Evolutionary conservation across 139 green algal genomes (phyloP).

Genomic region (Diplosphaera chodatii): DNA sequence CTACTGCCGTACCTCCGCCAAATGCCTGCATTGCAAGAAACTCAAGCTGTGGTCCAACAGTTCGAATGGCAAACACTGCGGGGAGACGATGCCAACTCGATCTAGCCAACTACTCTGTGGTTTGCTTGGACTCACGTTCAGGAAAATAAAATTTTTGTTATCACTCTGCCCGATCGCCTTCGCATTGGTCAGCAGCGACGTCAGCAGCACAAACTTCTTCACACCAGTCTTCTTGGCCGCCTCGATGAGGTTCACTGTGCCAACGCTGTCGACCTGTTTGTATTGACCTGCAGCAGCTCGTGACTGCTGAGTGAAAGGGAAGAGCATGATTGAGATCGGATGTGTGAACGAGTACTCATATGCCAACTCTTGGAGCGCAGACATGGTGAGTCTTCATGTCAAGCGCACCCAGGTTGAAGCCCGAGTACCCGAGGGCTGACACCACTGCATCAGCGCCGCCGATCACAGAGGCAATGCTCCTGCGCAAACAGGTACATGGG

Average conservation of each 20-base stretch:
- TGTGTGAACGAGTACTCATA: too few species aligned
- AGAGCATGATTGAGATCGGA: too few species aligned
- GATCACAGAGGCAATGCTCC: conserved; percentile 29
- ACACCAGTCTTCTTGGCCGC: conserved; percentile 27
- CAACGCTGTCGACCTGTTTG: conserved; percentile 17
- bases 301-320: too few species aligned
- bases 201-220: conserved; percentile 53
- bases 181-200: conserved; percentile 53
- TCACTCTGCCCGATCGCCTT: conserved; percentile 32
- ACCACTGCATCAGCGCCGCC: conserved; percentile 46
- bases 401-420: conserved; percentile 17
- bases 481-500: conserved; percentile 4
- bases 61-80: too few species aligned
- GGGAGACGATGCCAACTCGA: too few species aligned
- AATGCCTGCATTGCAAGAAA: too few species aligned
- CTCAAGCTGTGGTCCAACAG: too few species aligned
- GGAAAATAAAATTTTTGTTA: conserved; percentile 62
- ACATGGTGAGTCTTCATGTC: too few species aligned
- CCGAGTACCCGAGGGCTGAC: conserved; percentile 39
- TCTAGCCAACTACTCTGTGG: too few species aligned
- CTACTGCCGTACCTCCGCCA: too few species aligned
- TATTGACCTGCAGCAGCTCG: not conserved
- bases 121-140: conserved; percentile 26
- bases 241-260: conserved; percentile 57
- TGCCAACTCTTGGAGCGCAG: too few species aligned